Evolutionary conservation across 331 rosid species (phyloP).

Genomic region (Rhamnella rubrinervis): DNA sequence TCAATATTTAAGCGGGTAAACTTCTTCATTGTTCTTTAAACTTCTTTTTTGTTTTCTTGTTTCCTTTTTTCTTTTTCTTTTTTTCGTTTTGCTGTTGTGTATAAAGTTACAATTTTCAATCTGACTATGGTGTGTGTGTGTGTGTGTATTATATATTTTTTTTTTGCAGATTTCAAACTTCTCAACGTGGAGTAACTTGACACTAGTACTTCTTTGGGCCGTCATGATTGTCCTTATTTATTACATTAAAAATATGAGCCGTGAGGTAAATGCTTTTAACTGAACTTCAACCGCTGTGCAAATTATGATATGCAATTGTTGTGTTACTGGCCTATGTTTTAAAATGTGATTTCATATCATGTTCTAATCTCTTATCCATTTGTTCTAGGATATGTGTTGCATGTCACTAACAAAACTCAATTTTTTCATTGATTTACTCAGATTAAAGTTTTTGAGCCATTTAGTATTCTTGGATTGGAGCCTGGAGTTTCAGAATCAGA

Average conservation of each 20-base stretch:
- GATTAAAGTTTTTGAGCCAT: conserved; percentile 91
- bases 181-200: conserved; percentile 78
- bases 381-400: background rate
- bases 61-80: background rate
- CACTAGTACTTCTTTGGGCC: conserved; percentile 81
- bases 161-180: conserved; percentile 82
- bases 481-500: conserved; percentile 71
- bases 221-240: conserved; percentile 78
- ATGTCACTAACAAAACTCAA: background rate
- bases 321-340: background rate
- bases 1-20: conserved; percentile 82
- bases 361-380: background rate
- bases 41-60: background rate
- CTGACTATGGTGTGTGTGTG: conserved; percentile 9
- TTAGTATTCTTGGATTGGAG: conserved; percentile 76
- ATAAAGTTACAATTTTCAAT: background rate
- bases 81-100: background rate
- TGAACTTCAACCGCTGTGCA: conserved; percentile 4
- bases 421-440: conserved; percentile 26
- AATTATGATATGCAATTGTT: background rate
- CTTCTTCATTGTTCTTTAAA: conserved; percentile 4
- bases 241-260: conserved; percentile 79
- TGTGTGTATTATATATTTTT: background rate
- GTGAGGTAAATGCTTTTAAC: conserved; percentile 59
- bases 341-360: background rate